Base-by-base conservation (phyloP, 2,329 filamentous ascomycete genomes). In the Bipolaris bicolor region DNA sequence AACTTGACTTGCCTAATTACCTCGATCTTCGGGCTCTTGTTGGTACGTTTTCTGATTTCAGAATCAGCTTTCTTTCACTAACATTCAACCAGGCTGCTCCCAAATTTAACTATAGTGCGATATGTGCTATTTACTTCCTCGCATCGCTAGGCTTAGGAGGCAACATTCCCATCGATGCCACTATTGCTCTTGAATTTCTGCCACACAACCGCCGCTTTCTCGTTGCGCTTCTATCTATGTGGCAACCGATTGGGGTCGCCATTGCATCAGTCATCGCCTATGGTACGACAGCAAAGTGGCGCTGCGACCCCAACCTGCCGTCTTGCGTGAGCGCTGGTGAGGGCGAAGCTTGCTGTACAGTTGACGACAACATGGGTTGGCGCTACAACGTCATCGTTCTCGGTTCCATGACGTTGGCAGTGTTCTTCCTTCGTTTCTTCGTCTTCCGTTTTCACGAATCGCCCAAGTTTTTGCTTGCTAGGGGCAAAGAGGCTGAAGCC, bases 391-490 rank as follows among this genome's bases (percentile, higher is more conserved):
- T 72, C 36, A 70, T 72, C 33, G 60, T 69, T 5, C 66, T 72
- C 6, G 69, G 69, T 3, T 55, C 46, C 20, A 67, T 72, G 59
- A 70, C 69, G 3, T 47, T 72, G n/a, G 46, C 64, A 3, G 60
- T 72, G 2, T 72, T 72, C 46, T 67, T 61, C 48, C 64, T 70
- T 11, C 69, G 69, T 36, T 72, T 59, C 59, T 62, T 70, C 15
- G 61, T 70, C n/a, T 72, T 72, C 58, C 44, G n/a, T 11, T 70
- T 72, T 55, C 62, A 71, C 36, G 69, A 71, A 51, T 70, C 67
- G 15, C 69, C 69, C 7, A 72, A 72, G 40, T 71, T 69, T 15
- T 36, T 72, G 36, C 63, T 72, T 20, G 60, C 58, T 20, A 62
- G 67, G 45, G 69, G 68, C 18, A 60, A 50, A 16, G 69, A 72